Evolutionary conservation across 495 filamentous ascomycete species (phyloP).

Genomic region (Beverwykella pulmonaria): DNA sequence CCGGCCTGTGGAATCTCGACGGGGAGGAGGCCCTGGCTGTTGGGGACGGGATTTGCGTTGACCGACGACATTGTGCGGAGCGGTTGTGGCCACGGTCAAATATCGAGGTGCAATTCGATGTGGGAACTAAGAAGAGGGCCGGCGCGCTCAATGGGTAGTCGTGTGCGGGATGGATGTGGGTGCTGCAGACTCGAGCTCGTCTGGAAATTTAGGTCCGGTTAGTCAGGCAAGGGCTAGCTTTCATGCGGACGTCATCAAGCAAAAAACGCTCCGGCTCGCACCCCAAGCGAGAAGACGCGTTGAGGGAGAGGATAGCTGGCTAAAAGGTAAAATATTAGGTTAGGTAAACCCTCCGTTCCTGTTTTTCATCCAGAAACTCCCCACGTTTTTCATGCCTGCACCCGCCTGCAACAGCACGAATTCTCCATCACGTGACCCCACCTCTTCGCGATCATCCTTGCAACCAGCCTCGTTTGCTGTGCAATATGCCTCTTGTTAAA

Average conservation of each 20-base stretch:
- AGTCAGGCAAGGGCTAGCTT: conserved; percentile 24
- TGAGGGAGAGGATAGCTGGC: no score
- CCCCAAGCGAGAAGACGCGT: not conserved
- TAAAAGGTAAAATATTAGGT: no score
- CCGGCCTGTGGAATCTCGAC: conserved; percentile 46
- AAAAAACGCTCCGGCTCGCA: not conserved
- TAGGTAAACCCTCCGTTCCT: no score
- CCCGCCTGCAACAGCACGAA: not conserved
- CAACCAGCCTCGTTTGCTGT: not conserved
- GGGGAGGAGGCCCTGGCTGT: conserved; percentile 54
- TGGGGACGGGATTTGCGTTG: conserved; percentile 23
- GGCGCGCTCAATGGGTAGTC: conserved; percentile 17
- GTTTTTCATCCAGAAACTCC: no score
- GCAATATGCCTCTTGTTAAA: not conserved
- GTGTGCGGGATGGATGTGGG: conserved; percentile 23
- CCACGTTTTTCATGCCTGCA: no score
- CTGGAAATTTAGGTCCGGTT: conserved; percentile 28
- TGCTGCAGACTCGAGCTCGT: conserved; percentile 8
- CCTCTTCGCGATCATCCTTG: not conserved
- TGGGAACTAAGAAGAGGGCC: conserved; percentile 1
- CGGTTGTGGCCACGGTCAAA: not conserved
- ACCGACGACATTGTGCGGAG: conserved; percentile 31
- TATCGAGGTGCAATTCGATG: not conserved
- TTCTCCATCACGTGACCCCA: not conserved
- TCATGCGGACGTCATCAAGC: conserved; percentile 21